Conservation (phyloP, 2,329 filamentous ascomycete species). For the Lachnellula hyalina region DNA sequence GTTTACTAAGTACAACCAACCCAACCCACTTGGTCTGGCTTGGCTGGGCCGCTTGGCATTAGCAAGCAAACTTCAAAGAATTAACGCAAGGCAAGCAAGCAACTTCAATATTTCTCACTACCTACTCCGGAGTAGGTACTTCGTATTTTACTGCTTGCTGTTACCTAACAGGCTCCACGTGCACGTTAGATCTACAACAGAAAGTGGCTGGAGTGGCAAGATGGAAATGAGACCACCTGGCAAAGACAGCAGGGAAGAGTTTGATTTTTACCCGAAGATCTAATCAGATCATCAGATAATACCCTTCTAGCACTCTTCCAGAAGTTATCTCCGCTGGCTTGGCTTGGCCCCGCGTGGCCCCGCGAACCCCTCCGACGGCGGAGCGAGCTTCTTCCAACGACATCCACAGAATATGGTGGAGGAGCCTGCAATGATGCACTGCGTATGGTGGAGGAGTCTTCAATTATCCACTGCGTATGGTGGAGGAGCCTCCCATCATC, state of each 20-base stretch:
- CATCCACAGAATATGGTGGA: too few relatives aligned
- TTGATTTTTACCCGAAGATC: constrained; percentile 25
- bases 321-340: constrained; percentile 19
- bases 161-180: not conserved
- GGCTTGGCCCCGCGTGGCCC: constrained; percentile 33
- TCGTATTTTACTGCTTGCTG: too few relatives aligned
- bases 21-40: not conserved
- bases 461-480: too few relatives aligned
- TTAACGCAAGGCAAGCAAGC: too few relatives aligned
- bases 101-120: not conserved
- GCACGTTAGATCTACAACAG: not conserved
- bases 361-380: constrained; percentile 1
- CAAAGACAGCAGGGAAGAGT: constrained; percentile 19
- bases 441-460: too few relatives aligned
- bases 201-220: not conserved
- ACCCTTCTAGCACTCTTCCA: not conserved
- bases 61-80: not conserved
- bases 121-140: not conserved
- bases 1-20: not conserved
- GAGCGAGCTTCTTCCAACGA: not conserved
- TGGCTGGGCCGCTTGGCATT: too few relatives aligned
- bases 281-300: constrained; percentile 54
- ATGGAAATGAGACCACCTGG: not conserved
- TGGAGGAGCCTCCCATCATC: too few relatives aligned
- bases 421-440: too few relatives aligned